A percentile compares a stretch with the other conserved stretches of the same genome.
Evolutionary conservation across 1,139 yeast species (phyloP).

Genomic region (Petasospora rhodanensis): DNA sequence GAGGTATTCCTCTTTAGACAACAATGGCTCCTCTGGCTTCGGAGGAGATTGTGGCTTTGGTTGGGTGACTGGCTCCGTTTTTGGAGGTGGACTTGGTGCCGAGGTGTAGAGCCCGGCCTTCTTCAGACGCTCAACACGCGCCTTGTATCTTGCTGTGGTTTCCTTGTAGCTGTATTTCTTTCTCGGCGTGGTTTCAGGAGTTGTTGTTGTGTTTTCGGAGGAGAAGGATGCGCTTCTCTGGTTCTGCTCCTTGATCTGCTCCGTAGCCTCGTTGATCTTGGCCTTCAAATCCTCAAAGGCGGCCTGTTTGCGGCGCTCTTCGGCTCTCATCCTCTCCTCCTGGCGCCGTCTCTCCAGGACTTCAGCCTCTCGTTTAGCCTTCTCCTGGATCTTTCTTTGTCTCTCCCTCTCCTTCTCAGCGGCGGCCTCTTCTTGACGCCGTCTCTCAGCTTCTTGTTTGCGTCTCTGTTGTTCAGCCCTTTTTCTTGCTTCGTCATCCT

Average conservation of each 20-base stretch:
- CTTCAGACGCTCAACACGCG: no score
- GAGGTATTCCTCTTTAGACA: no score
- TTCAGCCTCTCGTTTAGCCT: conserved; percentile 2
- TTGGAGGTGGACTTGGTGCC: no score
- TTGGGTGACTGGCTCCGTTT: no score
- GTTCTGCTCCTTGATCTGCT: conserved; percentile 4
- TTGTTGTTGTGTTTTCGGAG: not conserved
- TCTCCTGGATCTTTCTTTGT: conserved; percentile 2
- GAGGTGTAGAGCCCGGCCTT: no score
- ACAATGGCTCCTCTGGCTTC: no score
- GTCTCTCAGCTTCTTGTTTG: conserved; percentile 23
- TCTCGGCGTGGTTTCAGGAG: not conserved
- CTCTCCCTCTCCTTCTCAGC: conserved; percentile 5
- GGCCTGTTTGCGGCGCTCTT: conserved; percentile 8
- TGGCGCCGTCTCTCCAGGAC: conserved; percentile 19
- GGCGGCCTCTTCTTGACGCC: no score
- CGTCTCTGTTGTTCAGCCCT: no score
- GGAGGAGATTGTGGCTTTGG: no score
- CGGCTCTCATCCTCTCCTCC: conserved; percentile 15
- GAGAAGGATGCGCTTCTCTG: no score
- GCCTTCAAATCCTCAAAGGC: conserved; percentile 2
- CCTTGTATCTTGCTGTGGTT: no score
- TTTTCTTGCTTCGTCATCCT: conserved; percentile 29
- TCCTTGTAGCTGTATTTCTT: not conserved
- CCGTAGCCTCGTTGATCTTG: conserved; percentile 5